Conservation (phyloP, 1,284 basidiomycete species). For the Tilletia caries region DNA sequence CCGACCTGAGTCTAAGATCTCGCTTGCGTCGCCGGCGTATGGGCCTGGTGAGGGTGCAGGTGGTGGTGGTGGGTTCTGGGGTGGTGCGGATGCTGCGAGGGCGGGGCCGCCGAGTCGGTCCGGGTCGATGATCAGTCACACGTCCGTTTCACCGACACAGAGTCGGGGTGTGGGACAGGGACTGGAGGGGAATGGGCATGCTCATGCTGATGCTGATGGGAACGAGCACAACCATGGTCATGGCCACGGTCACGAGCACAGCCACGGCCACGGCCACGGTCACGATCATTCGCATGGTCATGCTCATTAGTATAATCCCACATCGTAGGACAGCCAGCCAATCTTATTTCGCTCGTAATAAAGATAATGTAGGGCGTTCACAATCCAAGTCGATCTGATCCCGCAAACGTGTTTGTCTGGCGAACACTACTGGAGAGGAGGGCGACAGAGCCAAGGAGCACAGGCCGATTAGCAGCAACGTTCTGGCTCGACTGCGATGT, state of each 20-base stretch:
- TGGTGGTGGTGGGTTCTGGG: not conserved
- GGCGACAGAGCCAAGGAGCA: too few relatives aligned
- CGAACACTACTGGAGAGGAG: too few relatives aligned
- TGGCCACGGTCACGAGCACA: slow-evolving; percentile 41
- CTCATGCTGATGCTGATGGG: slow-evolving; percentile 25
- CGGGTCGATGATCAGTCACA: not conserved
- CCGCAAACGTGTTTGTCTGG: too few relatives aligned
- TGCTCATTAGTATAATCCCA: too few relatives aligned
- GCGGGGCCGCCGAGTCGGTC: slow-evolving; percentile 4
- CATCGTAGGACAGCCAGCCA: too few relatives aligned
- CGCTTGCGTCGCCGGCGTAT: slow-evolving; percentile 8
- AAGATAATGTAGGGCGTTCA: too few relatives aligned
- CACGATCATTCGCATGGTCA: slow-evolving; percentile 51
- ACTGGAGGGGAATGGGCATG: not conserved
- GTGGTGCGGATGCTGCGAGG: too few relatives aligned
- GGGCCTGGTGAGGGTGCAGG: not conserved
- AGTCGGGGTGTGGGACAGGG: not conserved
- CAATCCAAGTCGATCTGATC: too few relatives aligned
- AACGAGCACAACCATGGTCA: slow-evolving; percentile 57
- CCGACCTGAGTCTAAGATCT: not conserved
- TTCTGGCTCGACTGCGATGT: too few relatives aligned
- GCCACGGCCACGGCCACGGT: slow-evolving; percentile 57
- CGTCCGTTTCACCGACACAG: not conserved
- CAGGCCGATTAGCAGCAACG: too few relatives aligned
- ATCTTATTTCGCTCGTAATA: too few relatives aligned